Conservation (phyloP, 345 rosid genomes). For the Diplotaxis tenuifolia region DNA sequence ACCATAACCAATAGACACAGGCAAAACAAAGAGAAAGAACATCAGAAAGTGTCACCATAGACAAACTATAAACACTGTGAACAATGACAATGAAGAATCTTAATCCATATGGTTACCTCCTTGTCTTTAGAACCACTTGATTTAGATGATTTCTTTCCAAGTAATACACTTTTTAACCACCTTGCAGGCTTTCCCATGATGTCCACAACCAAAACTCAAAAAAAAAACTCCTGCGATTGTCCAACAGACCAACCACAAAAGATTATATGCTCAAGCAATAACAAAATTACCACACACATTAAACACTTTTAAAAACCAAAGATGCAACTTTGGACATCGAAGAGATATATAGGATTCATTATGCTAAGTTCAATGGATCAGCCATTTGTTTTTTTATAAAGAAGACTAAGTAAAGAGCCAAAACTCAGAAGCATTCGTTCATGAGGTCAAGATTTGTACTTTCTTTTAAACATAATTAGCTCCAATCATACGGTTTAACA, state of each 20-base stretch:
- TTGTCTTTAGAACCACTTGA: constrained; percentile 51
- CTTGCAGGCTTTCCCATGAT: constrained; percentile 81
- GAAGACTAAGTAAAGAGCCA: constrained; percentile 3
- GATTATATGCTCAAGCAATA: too few relatives aligned
- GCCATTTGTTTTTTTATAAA: background rate
- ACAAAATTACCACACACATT: too few relatives aligned
- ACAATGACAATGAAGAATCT: background rate
- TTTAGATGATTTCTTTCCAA: constrained; percentile 85
- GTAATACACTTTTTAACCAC: constrained; percentile 77
- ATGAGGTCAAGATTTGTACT: background rate
- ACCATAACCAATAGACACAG: background rate
- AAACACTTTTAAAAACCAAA: too few relatives aligned
- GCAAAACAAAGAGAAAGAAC: background rate
- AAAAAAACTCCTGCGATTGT: constrained; percentile 25
- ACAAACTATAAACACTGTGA: background rate
- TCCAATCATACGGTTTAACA: background rate
- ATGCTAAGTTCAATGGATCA: constrained; percentile 13
- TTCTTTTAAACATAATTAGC: background rate
- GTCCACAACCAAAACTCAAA: background rate
- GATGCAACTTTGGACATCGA: background rate
- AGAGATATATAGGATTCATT: background rate
- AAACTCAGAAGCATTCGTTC: background rate
- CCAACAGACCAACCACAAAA: background rate
- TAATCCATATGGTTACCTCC: constrained; percentile 49
- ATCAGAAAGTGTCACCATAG: constrained; percentile 1